These are phyloP conservation scores for Cyathus striatus DNA, from an alignment of 768 basidiomycete genomes.

Conservation along the genomic window DNA sequence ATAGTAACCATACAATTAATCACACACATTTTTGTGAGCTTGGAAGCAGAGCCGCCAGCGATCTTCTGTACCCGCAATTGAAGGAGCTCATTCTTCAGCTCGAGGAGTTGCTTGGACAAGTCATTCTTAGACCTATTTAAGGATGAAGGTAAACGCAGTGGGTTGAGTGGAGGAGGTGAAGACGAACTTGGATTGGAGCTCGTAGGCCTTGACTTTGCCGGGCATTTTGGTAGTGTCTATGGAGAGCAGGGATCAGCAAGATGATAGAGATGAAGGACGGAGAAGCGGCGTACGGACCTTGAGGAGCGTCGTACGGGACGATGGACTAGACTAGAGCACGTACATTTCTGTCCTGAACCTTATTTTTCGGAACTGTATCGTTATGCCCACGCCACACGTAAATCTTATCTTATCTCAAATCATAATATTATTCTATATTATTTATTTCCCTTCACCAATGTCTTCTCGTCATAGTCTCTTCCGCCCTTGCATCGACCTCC, in stretches of 20 bases:
- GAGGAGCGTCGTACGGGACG: constrained; percentile 36
- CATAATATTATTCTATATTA: no score
- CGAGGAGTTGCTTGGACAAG: constrained; percentile 87
- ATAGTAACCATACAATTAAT: not conserved
- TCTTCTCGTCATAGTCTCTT: constrained; percentile 50
- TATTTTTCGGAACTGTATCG: constrained; percentile 40
- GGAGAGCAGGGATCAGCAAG: constrained; percentile 7
- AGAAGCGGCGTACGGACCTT: constrained; percentile 26
- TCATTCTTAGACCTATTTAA: constrained; percentile 86
- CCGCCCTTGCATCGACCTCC: constrained; percentile 95
- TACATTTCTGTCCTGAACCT: constrained; percentile 35
- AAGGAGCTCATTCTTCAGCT: constrained; percentile 94
- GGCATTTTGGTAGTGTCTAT: constrained; percentile 58
- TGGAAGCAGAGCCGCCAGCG: constrained; percentile 90
- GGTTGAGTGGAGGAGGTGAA: not conserved
- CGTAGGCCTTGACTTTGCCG: constrained; percentile 93
- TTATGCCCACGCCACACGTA: constrained; percentile 25
- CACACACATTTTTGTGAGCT: constrained; percentile 91
- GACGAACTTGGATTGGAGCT: constrained; percentile 90
- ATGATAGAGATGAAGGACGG: not conserved
- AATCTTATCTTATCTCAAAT: constrained; percentile 25
- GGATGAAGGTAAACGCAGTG: constrained; percentile 6
- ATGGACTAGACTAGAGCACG: constrained; percentile 20
- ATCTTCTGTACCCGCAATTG: constrained; percentile 97
- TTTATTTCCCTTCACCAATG: no score